Evolutionary conservation across 768 basidiomycete species (phyloP).

Genomic region (Dacryopinax spathularia): DNA sequence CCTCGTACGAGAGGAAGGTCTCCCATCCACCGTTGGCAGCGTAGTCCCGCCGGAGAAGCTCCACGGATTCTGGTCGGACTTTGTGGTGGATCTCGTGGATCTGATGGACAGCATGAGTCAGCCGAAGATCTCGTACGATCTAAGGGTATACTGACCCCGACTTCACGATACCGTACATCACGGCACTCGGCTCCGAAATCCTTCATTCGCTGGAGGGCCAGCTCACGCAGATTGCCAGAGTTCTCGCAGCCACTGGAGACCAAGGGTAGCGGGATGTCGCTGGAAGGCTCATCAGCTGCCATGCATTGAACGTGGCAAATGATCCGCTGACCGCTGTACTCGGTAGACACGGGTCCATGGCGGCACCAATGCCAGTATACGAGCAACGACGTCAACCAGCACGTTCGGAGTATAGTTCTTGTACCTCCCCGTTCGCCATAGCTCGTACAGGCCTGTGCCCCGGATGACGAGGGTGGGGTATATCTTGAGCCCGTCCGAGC

Average conservation of each 20-base stretch:
- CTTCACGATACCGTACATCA: conserved; percentile 94
- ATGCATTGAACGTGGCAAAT: neutral
- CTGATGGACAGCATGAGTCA: conserved; percentile 27
- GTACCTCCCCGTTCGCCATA: conserved; percentile 93
- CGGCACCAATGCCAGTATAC: conserved; percentile 89
- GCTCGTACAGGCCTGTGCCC: conserved; percentile 88
- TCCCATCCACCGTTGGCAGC: conserved; percentile 98
- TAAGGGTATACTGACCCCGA: conserved; percentile 52
- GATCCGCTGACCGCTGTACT: conserved; percentile 61
- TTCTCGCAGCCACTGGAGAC: conserved; percentile 97
- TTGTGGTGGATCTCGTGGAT: conserved; percentile 98
- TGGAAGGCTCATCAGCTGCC: conserved; percentile 20
- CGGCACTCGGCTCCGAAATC: conserved; percentile 96
- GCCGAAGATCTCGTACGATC: neutral
- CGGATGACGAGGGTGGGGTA: conserved; percentile 97
- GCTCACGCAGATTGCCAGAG: conserved; percentile 88
- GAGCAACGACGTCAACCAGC: conserved; percentile 88
- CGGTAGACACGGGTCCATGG: conserved; percentile 99
- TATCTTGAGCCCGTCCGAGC: conserved; percentile 94
- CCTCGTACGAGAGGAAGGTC: conserved; percentile 97
- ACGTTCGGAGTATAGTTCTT: conserved; percentile 99
- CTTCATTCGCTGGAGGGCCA: conserved; percentile 94
- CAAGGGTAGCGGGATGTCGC: conserved; percentile 92
- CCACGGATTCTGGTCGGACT: conserved; percentile 87
- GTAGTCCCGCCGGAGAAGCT: conserved; percentile 90